Base-by-base conservation (phyloP, 108 stramenopile genomes). In the Discostella pseudostelligera region DNA sequence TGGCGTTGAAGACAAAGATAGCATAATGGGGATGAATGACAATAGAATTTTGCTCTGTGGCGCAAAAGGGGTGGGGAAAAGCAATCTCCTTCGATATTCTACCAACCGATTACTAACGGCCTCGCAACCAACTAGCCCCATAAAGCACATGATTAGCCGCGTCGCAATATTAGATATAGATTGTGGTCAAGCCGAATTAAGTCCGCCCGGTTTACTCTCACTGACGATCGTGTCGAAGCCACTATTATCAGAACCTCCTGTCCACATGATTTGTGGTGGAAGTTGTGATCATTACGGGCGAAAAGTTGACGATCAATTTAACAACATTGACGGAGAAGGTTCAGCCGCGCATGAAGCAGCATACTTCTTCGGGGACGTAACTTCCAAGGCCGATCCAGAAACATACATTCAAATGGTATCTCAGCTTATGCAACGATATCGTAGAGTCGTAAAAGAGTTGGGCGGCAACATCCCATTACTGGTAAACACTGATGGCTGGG, bases 401-500 rank as follows among this genome's bases (percentile, higher is more conserved):
- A 70, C 73, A 14, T 95, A 83, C 62, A 81, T 92, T 26, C 74
- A 85, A 45, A 63, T 72, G 14, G 69, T 88, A 39, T 59, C 56
- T 45, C 40, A 47, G 39, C 74, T 85, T 35, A 59, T 89, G 29
- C 51, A 68, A 63, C 48, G 76, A 58, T 88, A 85, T 62, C 46
- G 67, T 21, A 40, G 56, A 37, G 47, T 59, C 1, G 50, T 56
- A 22, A 8, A 37, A 46, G 40, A 37, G n/a, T 19, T 8, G 50
- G 65, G 46, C 8, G 29, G 51, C 39, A 21, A 57, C 9, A 51
- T 83, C 19, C 93, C 94, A 20, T 70, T 97, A 9, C 39, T 97
- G 39, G 72, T 97, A 54, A 97, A 97, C 62, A 84, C 90, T n/a
- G 96, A 95, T 69, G 96, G 96, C 47, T 97, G 94, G 94, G 87